A percentile compares a stretch with the other conserved stretches of the same genome.
phyloP scores from a whole-genome alignment of 2,329 filamentous ascomycete genomes.

The Ascosphaera acerosa region DNA sequence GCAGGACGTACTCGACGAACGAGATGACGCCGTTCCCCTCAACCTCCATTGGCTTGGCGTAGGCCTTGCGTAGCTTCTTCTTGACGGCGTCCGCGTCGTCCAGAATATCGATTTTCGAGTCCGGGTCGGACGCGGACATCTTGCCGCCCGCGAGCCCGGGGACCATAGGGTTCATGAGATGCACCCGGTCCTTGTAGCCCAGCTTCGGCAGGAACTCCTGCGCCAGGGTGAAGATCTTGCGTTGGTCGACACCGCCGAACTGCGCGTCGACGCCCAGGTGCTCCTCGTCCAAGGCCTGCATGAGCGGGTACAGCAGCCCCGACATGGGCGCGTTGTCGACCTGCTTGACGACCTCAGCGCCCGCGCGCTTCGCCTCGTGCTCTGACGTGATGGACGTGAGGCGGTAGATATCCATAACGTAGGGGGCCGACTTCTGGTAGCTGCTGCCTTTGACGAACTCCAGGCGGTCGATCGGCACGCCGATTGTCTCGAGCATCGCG shows the following conservation, averaged over 20 bases:
- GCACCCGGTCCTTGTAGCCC: slow-evolving; percentile 53
- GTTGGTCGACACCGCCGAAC: slow-evolving; percentile 63
- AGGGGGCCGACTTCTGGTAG: slow-evolving; percentile 41
- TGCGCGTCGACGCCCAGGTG: slow-evolving; percentile 72
- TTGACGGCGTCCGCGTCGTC: slow-evolving; percentile 47
- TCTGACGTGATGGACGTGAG: slow-evolving; percentile 44
- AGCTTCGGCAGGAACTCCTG: slow-evolving; percentile 66
- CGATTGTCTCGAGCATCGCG: slow-evolving; percentile 41
- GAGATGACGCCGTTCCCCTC: slow-evolving; percentile 72
- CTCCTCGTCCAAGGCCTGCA: slow-evolving; percentile 81
- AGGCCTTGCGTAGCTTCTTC: slow-evolving; percentile 71
- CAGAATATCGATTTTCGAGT: slow-evolving; percentile 84
- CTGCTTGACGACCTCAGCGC: slow-evolving; percentile 88
- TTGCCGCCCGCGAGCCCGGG: slow-evolving; percentile 62
- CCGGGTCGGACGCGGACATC: slow-evolving; percentile 49
- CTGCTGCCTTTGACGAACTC: slow-evolving; percentile 52
- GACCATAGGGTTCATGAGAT: slow-evolving; percentile 71
- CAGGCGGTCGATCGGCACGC: slow-evolving; percentile 47
- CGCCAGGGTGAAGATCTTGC: slow-evolving; percentile 71
- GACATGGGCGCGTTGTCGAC: slow-evolving; percentile 46
- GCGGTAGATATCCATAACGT: slow-evolving; percentile 74
- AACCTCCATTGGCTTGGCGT: slow-evolving; percentile 45
- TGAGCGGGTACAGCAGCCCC: slow-evolving; percentile 57
- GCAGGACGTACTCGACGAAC: slow-evolving; percentile 66
- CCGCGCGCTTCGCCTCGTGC: slow-evolving; percentile 69